A percentile compares a stretch with the other conserved stretches of the same genome.
phyloP scores from a whole-genome alignment of 2,329 filamentous ascomycete genomes.

The Penicillium sp. region DNA sequence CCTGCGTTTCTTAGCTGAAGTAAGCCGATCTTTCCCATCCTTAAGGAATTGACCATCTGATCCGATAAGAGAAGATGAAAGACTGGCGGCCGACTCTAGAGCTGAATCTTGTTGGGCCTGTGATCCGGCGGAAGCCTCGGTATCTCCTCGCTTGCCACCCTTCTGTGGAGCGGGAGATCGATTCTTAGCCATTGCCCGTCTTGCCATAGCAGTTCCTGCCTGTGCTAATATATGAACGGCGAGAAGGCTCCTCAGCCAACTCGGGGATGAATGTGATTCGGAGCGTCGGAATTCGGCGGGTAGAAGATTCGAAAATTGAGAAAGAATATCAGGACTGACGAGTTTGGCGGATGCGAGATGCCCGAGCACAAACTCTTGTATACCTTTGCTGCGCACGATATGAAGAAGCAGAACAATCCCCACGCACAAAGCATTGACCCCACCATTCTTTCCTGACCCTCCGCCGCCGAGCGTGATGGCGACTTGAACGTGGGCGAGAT shows the following conservation, averaged over 20 bases:
- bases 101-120: constrained; percentile 47
- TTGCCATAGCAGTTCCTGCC: constrained; percentile 52
- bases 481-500: constrained; percentile 90
- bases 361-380: constrained; percentile 55
- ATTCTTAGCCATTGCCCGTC: constrained; percentile 52
- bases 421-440: constrained; percentile 51
- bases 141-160: constrained; percentile 49
- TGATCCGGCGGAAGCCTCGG: constrained; percentile 50
- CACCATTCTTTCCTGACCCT: constrained; percentile 54
- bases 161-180: constrained; percentile 45
- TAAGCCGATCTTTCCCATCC: constrained; percentile 61
- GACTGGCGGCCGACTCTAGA: constrained; percentile 48
- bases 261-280: constrained; percentile 47
- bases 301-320: constrained; percentile 48
- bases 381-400: constrained; percentile 50
- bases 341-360: constrained; percentile 51
- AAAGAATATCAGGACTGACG: constrained; percentile 46
- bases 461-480: constrained; percentile 88
- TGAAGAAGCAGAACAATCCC: constrained; percentile 51
- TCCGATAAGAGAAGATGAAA: constrained; percentile 42
- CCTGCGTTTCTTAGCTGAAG: constrained; percentile 76
- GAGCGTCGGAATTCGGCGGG: constrained; percentile 49
- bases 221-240: constrained; percentile 55
- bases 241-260: constrained; percentile 52
- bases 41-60: constrained; percentile 54